These are phyloP conservation scores for Helenozyma baotianmanensis DNA, from an alignment of 805 yeast species.

Conservation along the genomic window DNA sequence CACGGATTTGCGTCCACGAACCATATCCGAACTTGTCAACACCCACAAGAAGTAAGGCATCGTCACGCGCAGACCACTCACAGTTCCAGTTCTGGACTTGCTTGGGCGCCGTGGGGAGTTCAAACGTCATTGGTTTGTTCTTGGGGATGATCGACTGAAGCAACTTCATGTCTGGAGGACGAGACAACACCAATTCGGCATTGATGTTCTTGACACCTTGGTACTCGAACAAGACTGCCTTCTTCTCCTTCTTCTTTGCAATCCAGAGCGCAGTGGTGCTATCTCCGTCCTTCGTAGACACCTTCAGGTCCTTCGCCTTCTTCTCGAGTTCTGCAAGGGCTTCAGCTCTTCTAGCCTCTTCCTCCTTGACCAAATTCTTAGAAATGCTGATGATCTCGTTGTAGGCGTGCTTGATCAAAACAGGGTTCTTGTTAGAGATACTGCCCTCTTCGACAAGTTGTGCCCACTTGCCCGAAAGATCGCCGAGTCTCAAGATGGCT, in stretches of 20 bases:
- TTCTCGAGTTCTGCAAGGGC: slow-evolving; percentile 55
- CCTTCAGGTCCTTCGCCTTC: slow-evolving; percentile 52
- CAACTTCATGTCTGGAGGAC: slow-evolving; percentile 80
- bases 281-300: slow-evolving; percentile 32
- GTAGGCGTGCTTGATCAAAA: slow-evolving; percentile 68
- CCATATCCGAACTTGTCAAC: slow-evolving; percentile 93
- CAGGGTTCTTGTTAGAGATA: slow-evolving; percentile 78
- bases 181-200: slow-evolving; percentile 78
- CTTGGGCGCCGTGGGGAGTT: slow-evolving; percentile 60
- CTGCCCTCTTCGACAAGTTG: slow-evolving; percentile 87
- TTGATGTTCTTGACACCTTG: slow-evolving; percentile 83
- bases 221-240: slow-evolving; percentile 85
- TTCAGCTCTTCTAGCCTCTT: slow-evolving; percentile 57
- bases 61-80: slow-evolving; percentile 79
- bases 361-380: slow-evolving; percentile 55
- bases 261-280: slow-evolving; percentile 52
- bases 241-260: slow-evolving; percentile 74
- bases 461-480: slow-evolving; percentile 71
- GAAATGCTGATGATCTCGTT: slow-evolving; percentile 66
- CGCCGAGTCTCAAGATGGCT: slow-evolving; percentile 78
- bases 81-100: slow-evolving; percentile 89
- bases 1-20: slow-evolving; percentile 90
- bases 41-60: slow-evolving; percentile 82
- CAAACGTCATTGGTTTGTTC: slow-evolving; percentile 58
- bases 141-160: slow-evolving; percentile 49